Conservation (phyloP, 1,284 basidiomycete genomes). For the Leccinum fallax region DNA sequence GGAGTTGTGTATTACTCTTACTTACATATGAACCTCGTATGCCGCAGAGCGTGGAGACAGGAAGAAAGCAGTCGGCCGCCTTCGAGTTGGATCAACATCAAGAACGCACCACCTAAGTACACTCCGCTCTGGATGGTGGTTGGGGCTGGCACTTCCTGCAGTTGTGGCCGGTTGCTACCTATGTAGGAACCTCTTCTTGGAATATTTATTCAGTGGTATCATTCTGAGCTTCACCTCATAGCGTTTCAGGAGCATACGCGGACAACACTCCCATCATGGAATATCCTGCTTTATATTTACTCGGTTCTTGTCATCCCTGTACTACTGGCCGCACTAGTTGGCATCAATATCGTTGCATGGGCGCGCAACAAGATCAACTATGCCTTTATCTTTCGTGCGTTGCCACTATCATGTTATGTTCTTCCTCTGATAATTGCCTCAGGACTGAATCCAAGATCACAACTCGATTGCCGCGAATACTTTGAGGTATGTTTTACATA, state of each 20-base stretch:
- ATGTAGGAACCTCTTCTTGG: slow-evolving; percentile 47
- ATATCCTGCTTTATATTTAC: slow-evolving; percentile 81
- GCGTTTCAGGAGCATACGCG: slow-evolving; percentile 65
- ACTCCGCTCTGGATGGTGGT: slow-evolving; percentile 73
- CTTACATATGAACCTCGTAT: not conserved
- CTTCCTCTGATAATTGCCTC: slow-evolving; percentile 3
- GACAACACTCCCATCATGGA: slow-evolving; percentile 67
- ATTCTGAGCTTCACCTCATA: slow-evolving; percentile 28
- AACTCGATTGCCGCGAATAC: slow-evolving; percentile 81
- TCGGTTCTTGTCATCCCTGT: slow-evolving; percentile 75
- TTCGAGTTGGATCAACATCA: slow-evolving; percentile 58
- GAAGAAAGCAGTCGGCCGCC: slow-evolving; percentile 73
- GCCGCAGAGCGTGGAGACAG: slow-evolving; percentile 77
- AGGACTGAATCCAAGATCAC: slow-evolving; percentile 80
- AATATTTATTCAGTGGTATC: not conserved
- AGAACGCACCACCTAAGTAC: slow-evolving; percentile 79
- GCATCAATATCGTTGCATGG: slow-evolving; percentile 83
- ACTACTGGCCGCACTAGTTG: slow-evolving; percentile 79
- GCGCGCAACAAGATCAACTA: slow-evolving; percentile 81
- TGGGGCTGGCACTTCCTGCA: slow-evolving; percentile 83
- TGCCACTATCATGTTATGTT: not conserved
- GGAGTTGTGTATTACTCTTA: not conserved
- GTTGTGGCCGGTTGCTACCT: slow-evolving; percentile 68
- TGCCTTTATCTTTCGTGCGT: slow-evolving; percentile 84
- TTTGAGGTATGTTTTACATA: slow-evolving; percentile 59